Evolutionary conservation across 805 yeast species (phyloP), one percentile per base, ranked within the genome.

Genomic region (Saccharomycopsis olivae): DNA sequence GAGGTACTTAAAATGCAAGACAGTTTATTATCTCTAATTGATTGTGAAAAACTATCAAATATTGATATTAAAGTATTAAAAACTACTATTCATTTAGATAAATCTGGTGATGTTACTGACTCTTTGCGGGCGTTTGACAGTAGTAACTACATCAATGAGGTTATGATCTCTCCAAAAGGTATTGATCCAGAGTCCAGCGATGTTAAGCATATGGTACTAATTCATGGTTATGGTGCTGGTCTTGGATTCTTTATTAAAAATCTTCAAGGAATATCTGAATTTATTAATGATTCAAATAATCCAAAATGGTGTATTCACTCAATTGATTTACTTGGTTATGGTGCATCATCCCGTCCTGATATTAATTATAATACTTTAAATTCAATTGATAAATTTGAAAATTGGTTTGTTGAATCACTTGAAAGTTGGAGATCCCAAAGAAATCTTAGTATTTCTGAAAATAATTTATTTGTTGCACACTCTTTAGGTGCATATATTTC

Each of bases 211-310:
- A 57, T 87, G 18, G 85, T 92, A 0, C 62, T 89, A 38, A 65
- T 89, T 10, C 98, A 89, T 58, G 98, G 98, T 0, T 89, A 89
- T 54, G 97, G 96, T 3, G 96, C 97, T 0, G 92, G 95, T 1
- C 61, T 87, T 20, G 97, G 95, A 0, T 78, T 87, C 49, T 92
- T 79, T 51, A 61, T 80, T 39, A 78, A 78, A 51, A 89, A 87
- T 57, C 69, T 83, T 43, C 81, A 79, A 45, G 63, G 61, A 3
- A 56, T 78, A 21, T 56, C 69, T 1, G 32, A 41, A 10, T 50
- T 57, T 24, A 16, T 40, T 5, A 36, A 35, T 30, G 27, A 27
- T 11, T 24, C 17, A 16, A 27, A 6, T 4, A 39, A 27, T n/a
- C 20, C 51, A 13, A 61, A 68, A 30, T 82, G 92, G 82, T 70